A percentile compares a stretch with the other conserved stretches of the same genome.
Conservation (phyloP, 2,329 filamentous ascomycete genomes). For the Aspergillus sp. region DNA sequence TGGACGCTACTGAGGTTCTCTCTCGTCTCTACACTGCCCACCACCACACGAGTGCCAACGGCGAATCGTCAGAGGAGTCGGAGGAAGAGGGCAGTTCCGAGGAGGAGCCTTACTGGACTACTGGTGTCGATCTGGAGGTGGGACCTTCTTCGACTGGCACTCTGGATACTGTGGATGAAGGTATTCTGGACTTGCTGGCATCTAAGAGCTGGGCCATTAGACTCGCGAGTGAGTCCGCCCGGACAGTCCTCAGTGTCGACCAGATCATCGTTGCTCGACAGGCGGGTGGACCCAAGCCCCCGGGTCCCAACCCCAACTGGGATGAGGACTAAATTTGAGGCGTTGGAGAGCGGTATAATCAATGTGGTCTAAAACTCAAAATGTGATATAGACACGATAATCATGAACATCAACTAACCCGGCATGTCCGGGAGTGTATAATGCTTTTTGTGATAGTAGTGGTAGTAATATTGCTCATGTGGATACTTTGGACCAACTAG, state of each 20-base stretch:
- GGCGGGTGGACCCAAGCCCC: constrained; percentile 95
- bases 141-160: constrained; percentile 72
- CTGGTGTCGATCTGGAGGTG: constrained; percentile 94
- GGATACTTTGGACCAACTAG: not conserved
- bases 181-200: constrained; percentile 88
- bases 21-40: constrained; percentile 92
- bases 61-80: constrained; percentile 32
- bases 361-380: constrained; percentile 13
- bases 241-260: constrained; percentile 93
- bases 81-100: constrained; percentile 42
- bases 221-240: constrained; percentile 88
- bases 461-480: constrained; percentile 8
- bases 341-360: constrained; percentile 5
- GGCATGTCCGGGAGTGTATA: constrained; percentile 4
- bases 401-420: constrained; percentile 29
- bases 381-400: constrained; percentile 35
- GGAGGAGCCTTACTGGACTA: constrained; percentile 80
- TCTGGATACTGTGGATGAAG: constrained; percentile 81
- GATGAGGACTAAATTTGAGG: constrained; percentile 59
- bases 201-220: constrained; percentile 97
- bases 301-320: constrained; percentile 84
- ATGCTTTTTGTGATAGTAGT: constrained; percentile 4
- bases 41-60: constrained; percentile 52
- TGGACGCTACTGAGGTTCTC: constrained; percentile 96
- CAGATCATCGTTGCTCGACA: constrained; percentile 99